phyloP scores from a whole-genome alignment of 805 yeast species.

The Wickerhamomyces hampshirensis region DNA sequence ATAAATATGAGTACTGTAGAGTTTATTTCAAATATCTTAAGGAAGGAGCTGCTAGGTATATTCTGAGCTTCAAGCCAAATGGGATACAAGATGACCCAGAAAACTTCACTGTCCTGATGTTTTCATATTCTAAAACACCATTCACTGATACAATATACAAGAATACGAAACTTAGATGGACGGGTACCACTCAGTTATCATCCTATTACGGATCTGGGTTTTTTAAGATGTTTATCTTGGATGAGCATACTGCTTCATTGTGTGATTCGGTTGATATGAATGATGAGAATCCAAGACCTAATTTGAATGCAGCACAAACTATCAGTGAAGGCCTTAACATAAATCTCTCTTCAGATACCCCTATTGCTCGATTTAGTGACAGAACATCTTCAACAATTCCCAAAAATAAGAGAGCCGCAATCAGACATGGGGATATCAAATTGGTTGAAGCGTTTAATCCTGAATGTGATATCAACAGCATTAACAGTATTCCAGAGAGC shows the following conservation, averaged over 20 bases:
- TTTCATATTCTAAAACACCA: slow-evolving; percentile 26
- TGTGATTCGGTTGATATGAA: slow-evolving; percentile 15
- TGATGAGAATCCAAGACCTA: slow-evolving; percentile 4
- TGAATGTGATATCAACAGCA: slow-evolving; percentile 8
- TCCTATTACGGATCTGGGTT: slow-evolving; percentile 31
- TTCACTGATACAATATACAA: slow-evolving; percentile 29
- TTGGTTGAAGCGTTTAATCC: slow-evolving; percentile 18
- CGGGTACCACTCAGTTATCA: slow-evolving; percentile 33
- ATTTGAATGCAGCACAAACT: too few species aligned
- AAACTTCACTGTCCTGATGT: slow-evolving; percentile 25
- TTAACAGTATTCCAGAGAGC: slow-evolving; percentile 14
- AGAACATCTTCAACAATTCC: slow-evolving; percentile 11
- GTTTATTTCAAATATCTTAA: slow-evolving; percentile 23
- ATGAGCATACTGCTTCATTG: slow-evolving; percentile 29
- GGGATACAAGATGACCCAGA: slow-evolving; percentile 12
- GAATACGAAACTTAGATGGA: slow-evolving; percentile 34
- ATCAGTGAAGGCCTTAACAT: too few species aligned
- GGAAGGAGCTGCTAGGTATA: slow-evolving; percentile 26
- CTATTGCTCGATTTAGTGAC: slow-evolving; percentile 22
- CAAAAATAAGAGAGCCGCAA: slow-evolving; percentile 4
- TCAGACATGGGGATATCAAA: slow-evolving; percentile 18
- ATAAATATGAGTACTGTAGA: slow-evolving; percentile 30
- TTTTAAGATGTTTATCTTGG: slow-evolving; percentile 30
- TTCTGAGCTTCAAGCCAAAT: slow-evolving; percentile 26
- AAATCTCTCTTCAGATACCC: too few species aligned